phyloP scores from a whole-genome alignment of 164 flowering plant genomes.

The Dillenia turbinata region DNA sequence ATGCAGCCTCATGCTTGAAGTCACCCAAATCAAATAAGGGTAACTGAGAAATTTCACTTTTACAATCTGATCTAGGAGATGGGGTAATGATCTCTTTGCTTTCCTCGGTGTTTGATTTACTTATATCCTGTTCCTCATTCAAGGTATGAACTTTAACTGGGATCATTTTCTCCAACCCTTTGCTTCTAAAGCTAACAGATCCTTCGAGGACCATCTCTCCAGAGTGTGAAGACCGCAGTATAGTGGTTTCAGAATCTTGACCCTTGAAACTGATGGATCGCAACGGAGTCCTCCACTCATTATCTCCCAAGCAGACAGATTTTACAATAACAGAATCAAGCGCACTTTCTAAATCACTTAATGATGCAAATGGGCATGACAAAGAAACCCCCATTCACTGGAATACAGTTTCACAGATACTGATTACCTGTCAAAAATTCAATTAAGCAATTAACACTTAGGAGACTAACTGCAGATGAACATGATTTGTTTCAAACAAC shows the following conservation, averaged over 20 bases:
- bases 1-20: constrained; percentile 76
- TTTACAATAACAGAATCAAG: constrained; percentile 48
- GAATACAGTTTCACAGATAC: constrained; percentile 4
- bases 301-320: constrained; percentile 49
- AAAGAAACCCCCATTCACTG: constrained; percentile 54
- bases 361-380: constrained; percentile 53
- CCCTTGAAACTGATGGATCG: constrained; percentile 56
- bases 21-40: constrained; percentile 22
- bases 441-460: too few relatives aligned
- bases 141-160: constrained; percentile 25
- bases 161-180: constrained; percentile 37
- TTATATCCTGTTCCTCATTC: constrained; percentile 16
- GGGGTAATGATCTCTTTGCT: constrained; percentile 8
- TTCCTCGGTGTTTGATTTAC: constrained; percentile 11
- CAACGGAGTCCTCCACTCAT: constrained; percentile 31
- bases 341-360: constrained; percentile 34
- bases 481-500: background rate
- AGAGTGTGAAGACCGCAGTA: constrained; percentile 35
- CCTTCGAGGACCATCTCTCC: constrained; percentile 27
- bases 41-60: constrained; percentile 9
- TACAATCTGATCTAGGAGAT: constrained; percentile 12
- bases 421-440: background rate
- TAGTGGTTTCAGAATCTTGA: constrained; percentile 36
- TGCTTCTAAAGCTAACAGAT: constrained; percentile 49
- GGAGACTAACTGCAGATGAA: background rate